phyloP scores from a whole-genome alignment of 768 basidiomycete species.

The Trichaptum fuscoviolaceum region DNA sequence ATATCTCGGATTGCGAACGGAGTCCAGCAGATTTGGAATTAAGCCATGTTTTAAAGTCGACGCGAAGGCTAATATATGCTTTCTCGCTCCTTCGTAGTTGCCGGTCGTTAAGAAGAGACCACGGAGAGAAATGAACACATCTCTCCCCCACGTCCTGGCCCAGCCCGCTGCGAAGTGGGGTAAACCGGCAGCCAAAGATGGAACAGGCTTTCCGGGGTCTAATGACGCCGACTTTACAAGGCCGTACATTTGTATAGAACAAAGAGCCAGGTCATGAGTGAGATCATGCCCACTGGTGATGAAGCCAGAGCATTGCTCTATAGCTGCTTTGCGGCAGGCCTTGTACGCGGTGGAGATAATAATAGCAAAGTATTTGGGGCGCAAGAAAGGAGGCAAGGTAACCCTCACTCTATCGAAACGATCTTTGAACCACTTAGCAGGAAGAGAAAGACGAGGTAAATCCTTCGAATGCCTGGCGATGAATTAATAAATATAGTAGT shows the following conservation, averaged over 20 bases:
- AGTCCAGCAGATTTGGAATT: conserved; percentile 94
- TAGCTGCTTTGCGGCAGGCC: conserved; percentile 72
- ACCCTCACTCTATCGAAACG: conserved; percentile 79
- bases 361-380: conserved; percentile 95
- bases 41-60: conserved; percentile 93
- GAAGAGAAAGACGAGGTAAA: conserved; percentile 64
- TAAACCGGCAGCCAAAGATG: conserved; percentile 89
- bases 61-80: conserved; percentile 89
- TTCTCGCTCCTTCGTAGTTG: conserved; percentile 76
- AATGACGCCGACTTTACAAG: conserved; percentile 87
- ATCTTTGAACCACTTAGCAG: conserved; percentile 80
- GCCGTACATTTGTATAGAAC: conserved; percentile 87
- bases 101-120: conserved; percentile 94
- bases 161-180: conserved; percentile 92
- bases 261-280: conserved; percentile 85
- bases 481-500: conserved; percentile 11
- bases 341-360: conserved; percentile 90
- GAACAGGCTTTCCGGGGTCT: conserved; percentile 59
- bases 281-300: conserved; percentile 80
- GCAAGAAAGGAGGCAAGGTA: conserved; percentile 76
- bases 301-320: conserved; percentile 89
- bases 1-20: conserved; percentile 78
- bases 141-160: conserved; percentile 97
- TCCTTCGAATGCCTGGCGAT: conserved; percentile 46
- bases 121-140: conserved; percentile 88